Conservation (phyloP, 2,329 filamentous ascomycete species). For the Aspergillus vadensis region DNA sequence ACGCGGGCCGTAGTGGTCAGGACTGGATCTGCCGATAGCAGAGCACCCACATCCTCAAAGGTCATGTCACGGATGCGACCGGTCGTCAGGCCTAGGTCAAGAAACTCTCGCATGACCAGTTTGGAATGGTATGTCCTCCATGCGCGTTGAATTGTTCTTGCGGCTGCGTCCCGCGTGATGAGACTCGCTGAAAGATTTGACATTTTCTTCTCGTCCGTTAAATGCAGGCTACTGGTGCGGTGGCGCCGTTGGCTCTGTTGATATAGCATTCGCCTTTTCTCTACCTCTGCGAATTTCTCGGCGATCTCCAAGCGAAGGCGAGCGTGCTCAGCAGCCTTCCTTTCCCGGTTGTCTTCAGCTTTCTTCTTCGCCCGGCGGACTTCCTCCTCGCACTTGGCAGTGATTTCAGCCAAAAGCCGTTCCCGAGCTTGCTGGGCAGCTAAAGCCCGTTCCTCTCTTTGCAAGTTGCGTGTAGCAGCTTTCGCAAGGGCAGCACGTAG, state of each 20-base stretch:
- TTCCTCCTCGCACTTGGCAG: slow-evolving; percentile 66
- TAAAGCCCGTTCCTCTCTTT: slow-evolving; percentile 63
- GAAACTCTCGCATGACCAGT: slow-evolving; percentile 54
- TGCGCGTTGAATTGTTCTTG: slow-evolving; percentile 58
- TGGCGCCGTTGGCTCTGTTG: slow-evolving; percentile 53
- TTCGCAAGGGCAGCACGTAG: slow-evolving; percentile 64
- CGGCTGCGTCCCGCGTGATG: slow-evolving; percentile 56
- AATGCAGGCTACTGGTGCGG: slow-evolving; percentile 55
- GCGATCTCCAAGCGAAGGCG: slow-evolving; percentile 63
- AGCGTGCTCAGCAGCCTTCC: slow-evolving; percentile 63
- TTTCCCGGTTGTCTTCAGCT: slow-evolving; percentile 66
- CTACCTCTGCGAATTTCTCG: slow-evolving; percentile 65
- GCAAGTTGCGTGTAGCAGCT: slow-evolving; percentile 57
- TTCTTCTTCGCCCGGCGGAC: slow-evolving; percentile 67
- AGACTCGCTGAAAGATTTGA: slow-evolving; percentile 35
- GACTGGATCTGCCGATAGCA: slow-evolving; percentile 58
- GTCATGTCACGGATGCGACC: slow-evolving; percentile 53
- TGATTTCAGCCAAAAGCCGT: slow-evolving; percentile 64
- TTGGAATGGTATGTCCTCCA: slow-evolving; percentile 57
- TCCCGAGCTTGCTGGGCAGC: slow-evolving; percentile 66
- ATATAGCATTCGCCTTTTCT: slow-evolving; percentile 56
- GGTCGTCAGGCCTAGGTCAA: slow-evolving; percentile 54
- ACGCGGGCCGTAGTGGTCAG: slow-evolving; percentile 56
- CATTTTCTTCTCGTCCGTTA: slow-evolving; percentile 47
- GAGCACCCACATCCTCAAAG: slow-evolving; percentile 61